phyloP scores from a whole-genome alignment of 164 flowering plant genomes.

The Amborella trichopoda region DNA sequence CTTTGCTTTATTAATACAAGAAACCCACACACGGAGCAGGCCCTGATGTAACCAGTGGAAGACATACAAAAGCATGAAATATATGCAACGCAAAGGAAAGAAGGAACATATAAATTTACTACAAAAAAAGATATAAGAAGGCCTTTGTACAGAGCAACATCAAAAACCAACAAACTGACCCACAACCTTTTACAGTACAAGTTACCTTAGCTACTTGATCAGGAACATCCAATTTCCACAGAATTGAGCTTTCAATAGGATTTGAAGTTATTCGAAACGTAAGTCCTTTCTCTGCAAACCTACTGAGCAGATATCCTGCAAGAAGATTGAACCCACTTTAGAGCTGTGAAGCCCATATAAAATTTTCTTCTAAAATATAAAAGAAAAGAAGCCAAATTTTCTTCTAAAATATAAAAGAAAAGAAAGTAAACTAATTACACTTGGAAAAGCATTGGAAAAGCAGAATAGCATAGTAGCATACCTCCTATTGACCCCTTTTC shows the following conservation, averaged over 20 bases:
- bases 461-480: slow-evolving; percentile 11
- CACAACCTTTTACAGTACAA: neutral
- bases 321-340: too few species aligned
- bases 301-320: slow-evolving; percentile 73
- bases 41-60: too few species aligned
- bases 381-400: slow-evolving; percentile 2
- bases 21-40: too few species aligned
- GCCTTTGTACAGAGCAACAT: too few species aligned
- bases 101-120: too few species aligned
- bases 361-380: too few species aligned
- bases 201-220: slow-evolving; percentile 62
- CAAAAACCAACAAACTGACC: too few species aligned
- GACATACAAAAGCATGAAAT: too few species aligned
- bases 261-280: slow-evolving; percentile 56
- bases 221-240: slow-evolving; percentile 73
- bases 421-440: neutral
- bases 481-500: slow-evolving; percentile 77
- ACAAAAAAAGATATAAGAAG: too few species aligned
- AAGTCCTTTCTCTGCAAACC: slow-evolving; percentile 73
- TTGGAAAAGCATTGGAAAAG: neutral
- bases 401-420: neutral
- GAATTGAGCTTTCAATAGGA: slow-evolving; percentile 66
- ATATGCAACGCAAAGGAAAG: too few species aligned
- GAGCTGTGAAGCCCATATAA: too few species aligned
- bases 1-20: too few species aligned